These are phyloP conservation scores for Nemania sp. DNA, from an alignment of 2,329 filamentous ascomycete species.

Conservation along the genomic window DNA sequence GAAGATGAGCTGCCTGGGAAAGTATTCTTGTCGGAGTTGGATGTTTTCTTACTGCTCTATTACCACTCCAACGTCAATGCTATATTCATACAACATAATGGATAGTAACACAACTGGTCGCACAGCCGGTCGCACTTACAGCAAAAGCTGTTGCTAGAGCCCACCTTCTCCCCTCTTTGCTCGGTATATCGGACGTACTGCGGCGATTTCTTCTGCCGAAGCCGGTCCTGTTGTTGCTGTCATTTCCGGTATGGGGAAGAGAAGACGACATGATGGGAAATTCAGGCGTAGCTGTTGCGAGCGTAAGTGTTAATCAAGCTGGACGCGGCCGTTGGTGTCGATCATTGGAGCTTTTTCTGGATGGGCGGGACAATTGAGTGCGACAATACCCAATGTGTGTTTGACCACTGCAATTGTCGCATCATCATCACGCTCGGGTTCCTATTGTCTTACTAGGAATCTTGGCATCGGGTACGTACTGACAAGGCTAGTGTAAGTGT, in stretches of 20 bases:
- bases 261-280: conserved; percentile 11
- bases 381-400: conserved; percentile 1
- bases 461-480: conserved; percentile 9
- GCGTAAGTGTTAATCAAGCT: background rate
- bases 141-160: conserved; percentile 11
- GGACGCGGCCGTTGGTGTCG: background rate
- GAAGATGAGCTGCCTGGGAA: conserved; percentile 14
- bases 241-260: background rate
- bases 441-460: background rate
- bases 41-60: conserved; percentile 10
- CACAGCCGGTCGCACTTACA: conserved; percentile 12
- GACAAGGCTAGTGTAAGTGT: conserved; percentile 6
- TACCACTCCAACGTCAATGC: background rate
- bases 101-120: background rate
- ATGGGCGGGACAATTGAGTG: background rate
- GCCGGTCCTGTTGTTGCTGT: background rate
- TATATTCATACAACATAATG: background rate
- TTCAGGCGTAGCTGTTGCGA: background rate
- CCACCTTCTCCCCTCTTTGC: conserved; percentile 21
- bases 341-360: conserved; percentile 1
- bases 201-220: conserved; percentile 13
- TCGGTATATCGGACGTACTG: conserved; percentile 12
- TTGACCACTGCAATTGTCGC: background rate
- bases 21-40: conserved; percentile 7
- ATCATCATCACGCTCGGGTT: background rate